Base-by-base conservation (phyloP, 1,284 basidiomycete species). In the Malassezia psittaci region DNA sequence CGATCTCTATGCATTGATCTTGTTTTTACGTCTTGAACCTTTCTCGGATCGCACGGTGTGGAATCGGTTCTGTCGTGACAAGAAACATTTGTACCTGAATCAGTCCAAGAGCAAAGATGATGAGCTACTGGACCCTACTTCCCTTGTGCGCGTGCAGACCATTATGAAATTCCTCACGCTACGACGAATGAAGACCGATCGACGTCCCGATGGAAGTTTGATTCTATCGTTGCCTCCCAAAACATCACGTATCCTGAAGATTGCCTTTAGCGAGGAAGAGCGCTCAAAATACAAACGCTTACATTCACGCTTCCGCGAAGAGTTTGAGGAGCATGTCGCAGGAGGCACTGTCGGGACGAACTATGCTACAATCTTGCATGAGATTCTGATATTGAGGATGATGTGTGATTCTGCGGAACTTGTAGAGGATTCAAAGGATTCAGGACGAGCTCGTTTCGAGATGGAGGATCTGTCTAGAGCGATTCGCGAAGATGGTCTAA, bases 81-180 rank as follows among this genome's bases (percentile, higher is more conserved):
- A 88, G 1, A 89, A 91, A 70, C 93, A 94, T 75, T 16, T 49
- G 6, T 48, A 49, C 15, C 57, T 68, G 2, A 51, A 52, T 19
- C 48, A 48, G 36, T 8, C 41, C 24, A n/a, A 24, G n/a, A 45
- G 19, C 39, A 19, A 53, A 37, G 49, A 46, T 21, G 45, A 44
- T n/a, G 65, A 66, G 32, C 61, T 64, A 24, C 54, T 73, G 47
- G 90, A 96, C 69, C 81, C 85, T n/a, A 78, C 94, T 38, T 93
- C 91, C 52, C 82, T 96, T 29, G 87, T 85, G 2, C 86, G 91
- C n/a, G 79, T 99, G 18, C 91, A 96, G 77, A 88, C 87, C 39
- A 86, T 98, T 76, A 96, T 99, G 91, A 86, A 88, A 68, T 88
- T 88, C 72, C 86, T 96, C 67, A 93, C 93, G 0, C 81, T 99